Conservation (phyloP, 345 rosid genomes). For the Psidium friedrichsthalianum region DNA sequence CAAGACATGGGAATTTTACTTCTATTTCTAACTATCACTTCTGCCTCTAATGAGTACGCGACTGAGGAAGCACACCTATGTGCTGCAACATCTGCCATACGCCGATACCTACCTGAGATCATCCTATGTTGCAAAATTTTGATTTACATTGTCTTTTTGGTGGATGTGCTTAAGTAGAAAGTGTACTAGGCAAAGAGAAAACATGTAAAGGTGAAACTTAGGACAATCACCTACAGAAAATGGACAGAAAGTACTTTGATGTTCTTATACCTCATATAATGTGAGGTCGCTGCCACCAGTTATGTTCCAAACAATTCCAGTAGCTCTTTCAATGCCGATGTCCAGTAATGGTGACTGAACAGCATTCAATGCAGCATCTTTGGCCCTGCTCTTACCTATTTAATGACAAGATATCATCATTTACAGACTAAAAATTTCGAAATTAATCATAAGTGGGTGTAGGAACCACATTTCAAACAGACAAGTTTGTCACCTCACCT, state of each 20-base stretch:
- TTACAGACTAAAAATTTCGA: not conserved
- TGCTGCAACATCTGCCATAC: not conserved
- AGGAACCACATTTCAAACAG: not conserved
- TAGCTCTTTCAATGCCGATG: slow-evolving; percentile 95
- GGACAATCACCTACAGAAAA: not conserved
- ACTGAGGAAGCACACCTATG: not conserved
- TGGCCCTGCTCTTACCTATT: slow-evolving; percentile 82
- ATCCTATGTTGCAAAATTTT: not conserved
- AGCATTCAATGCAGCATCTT: slow-evolving; percentile 96
- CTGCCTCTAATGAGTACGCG: not conserved
- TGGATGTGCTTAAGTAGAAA: not conserved
- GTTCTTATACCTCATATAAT: slow-evolving; percentile 59
- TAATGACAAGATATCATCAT: not conserved
- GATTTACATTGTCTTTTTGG: not conserved
- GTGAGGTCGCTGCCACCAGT: slow-evolving; percentile 94
- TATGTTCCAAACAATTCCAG: slow-evolving; percentile 98
- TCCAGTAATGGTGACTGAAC: slow-evolving; percentile 93
- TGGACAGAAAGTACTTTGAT: not conserved
- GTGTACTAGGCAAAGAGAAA: not conserved
- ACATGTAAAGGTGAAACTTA: not conserved
- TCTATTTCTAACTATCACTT: not conserved
- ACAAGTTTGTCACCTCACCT: not conserved
- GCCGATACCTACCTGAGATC: not conserved
- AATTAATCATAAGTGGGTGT: not conserved
- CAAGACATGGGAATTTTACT: not conserved